Percentiles rank a stretch among this genome's conserved stretches.
Evolutionary conservation across 2,329 filamentous ascomycete species (phyloP).

Genomic region (Sclerotinia spermophila): DNA sequence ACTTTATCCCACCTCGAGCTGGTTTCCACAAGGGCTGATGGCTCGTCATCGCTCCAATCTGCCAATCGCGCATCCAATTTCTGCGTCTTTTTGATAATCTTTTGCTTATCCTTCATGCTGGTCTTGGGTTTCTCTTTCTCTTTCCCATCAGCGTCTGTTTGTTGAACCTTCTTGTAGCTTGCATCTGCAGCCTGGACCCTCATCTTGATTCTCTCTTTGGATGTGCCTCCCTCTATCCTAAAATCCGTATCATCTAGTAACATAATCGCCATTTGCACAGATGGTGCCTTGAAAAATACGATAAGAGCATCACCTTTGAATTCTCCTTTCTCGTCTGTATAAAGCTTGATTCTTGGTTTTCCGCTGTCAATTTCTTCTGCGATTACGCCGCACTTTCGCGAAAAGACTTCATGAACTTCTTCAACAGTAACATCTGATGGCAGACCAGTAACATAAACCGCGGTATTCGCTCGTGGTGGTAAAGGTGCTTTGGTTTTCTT

Average conservation of each 20-base stretch:
- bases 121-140: slow-evolving; percentile 49
- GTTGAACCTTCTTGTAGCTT: slow-evolving; percentile 85
- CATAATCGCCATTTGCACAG: slow-evolving; percentile 80
- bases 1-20: slow-evolving; percentile 68
- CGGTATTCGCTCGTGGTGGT: slow-evolving; percentile 66
- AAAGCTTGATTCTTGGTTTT: slow-evolving; percentile 87
- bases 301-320: slow-evolving; percentile 94
- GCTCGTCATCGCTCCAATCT: slow-evolving; percentile 92
- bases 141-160: slow-evolving; percentile 46
- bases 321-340: slow-evolving; percentile 72
- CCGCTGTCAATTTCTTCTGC: slow-evolving; percentile 91
- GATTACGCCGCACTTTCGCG: slow-evolving; percentile 80
- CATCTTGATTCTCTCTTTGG: slow-evolving; percentile 57
- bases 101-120: slow-evolving; percentile 70
- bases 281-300: slow-evolving; percentile 92
- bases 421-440: slow-evolving; percentile 73
- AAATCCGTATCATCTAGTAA: slow-evolving; percentile 81
- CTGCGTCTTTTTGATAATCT: slow-evolving; percentile 87
- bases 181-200: slow-evolving; percentile 79
- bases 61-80: slow-evolving; percentile 88
- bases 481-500: slow-evolving; percentile 38
- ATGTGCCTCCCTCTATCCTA: slow-evolving; percentile 52
- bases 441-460: slow-evolving; percentile 86
- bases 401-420: slow-evolving; percentile 82
- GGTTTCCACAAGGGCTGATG: slow-evolving; percentile 54